These are phyloP conservation scores for Huntiella decipiens DNA, from an alignment of 2,329 filamentous ascomycete species.

Conservation along the genomic window DNA sequence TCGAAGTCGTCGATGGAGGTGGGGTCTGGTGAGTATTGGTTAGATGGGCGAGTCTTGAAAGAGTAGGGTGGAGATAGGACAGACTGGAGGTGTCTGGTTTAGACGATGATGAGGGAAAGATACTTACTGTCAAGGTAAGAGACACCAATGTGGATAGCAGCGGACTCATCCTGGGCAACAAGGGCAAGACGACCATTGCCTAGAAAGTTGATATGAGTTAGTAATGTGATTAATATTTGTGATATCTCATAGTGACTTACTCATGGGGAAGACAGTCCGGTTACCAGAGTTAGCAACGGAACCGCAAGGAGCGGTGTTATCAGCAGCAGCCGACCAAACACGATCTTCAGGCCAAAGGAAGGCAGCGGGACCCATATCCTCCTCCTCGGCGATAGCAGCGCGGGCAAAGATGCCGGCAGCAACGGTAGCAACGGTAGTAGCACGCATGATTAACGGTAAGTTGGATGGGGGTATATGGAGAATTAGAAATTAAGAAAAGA, in stretches of 20 bases:
- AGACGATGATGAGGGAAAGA: not conserved
- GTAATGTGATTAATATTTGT: not conserved
- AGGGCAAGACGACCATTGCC: constrained; percentile 35
- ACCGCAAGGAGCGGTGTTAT: constrained; percentile 40
- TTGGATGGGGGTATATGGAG: not conserved
- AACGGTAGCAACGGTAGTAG: constrained; percentile 1
- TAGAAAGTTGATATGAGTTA: constrained; percentile 14
- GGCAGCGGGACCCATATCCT: constrained; percentile 33
- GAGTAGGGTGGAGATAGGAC: not conserved
- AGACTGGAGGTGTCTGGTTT: not conserved
- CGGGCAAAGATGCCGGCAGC: constrained; percentile 11
- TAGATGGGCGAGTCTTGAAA: not conserved
- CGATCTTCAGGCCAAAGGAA: constrained; percentile 43
- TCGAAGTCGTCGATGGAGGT: constrained; percentile 22
- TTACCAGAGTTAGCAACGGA: constrained; percentile 27
- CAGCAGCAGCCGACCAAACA: constrained; percentile 31
- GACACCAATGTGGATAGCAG: constrained; percentile 32
- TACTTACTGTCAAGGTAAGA: constrained; percentile 30
- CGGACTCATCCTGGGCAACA: constrained; percentile 38
- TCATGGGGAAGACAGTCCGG: constrained; percentile 36
- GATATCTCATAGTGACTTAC: constrained; percentile 18
- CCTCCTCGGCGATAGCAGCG: constrained; percentile 9
- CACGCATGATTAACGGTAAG: constrained; percentile 1
- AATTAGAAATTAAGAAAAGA: not conserved
- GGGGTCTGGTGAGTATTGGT: constrained; percentile 18